A percentile compares a stretch with the other conserved stretches of the same genome.
Evolutionary conservation across 345 rosid species (phyloP).

Genomic region (Hibiscus tridactylites): DNA sequence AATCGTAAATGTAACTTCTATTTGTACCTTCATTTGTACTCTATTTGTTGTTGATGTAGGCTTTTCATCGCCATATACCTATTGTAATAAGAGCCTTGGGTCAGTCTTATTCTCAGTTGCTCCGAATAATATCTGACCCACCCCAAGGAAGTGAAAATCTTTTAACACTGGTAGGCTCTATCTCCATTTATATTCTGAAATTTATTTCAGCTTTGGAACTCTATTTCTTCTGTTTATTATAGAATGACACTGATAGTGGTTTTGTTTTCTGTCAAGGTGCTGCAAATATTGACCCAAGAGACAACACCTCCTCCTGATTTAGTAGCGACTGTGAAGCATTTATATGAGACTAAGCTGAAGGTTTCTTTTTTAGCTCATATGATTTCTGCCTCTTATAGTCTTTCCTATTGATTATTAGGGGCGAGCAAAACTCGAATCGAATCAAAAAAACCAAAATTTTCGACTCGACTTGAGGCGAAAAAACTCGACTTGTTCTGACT

Average conservation of each 20-base stretch:
- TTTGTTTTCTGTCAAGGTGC: slow-evolving; percentile 46
- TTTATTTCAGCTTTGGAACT: slow-evolving; percentile 9
- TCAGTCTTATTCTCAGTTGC: slow-evolving; percentile 69
- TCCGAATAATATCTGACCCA: slow-evolving; percentile 78
- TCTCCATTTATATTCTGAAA: slow-evolving; percentile 3
- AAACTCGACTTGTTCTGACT: too few relatives aligned
- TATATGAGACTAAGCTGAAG: slow-evolving; percentile 93
- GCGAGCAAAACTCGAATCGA: too few relatives aligned
- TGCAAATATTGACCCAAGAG: slow-evolving; percentile 88
- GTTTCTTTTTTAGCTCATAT: slow-evolving; percentile 25
- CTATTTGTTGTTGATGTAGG: slow-evolving; percentile 35
- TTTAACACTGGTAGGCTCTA: slow-evolving; percentile 57
- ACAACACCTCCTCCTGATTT: slow-evolving; percentile 62
- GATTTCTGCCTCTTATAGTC: not conserved
- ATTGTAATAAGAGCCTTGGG: slow-evolving; percentile 76
- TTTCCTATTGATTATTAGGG: slow-evolving; percentile 2
- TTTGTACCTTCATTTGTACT: not conserved
- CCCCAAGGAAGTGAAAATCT: slow-evolving; percentile 98
- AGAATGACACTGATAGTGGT: slow-evolving; percentile 20
- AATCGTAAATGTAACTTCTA: not conserved
- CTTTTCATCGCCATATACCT: slow-evolving; percentile 90
- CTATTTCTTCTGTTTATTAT: slow-evolving; percentile 9
- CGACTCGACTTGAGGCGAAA: too few relatives aligned
- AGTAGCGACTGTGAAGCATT: slow-evolving; percentile 78
- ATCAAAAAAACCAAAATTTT: too few relatives aligned